Base-by-base conservation (phyloP, 768 basidiomycete genomes). In the Rhodocollybia butyracea region DNA sequence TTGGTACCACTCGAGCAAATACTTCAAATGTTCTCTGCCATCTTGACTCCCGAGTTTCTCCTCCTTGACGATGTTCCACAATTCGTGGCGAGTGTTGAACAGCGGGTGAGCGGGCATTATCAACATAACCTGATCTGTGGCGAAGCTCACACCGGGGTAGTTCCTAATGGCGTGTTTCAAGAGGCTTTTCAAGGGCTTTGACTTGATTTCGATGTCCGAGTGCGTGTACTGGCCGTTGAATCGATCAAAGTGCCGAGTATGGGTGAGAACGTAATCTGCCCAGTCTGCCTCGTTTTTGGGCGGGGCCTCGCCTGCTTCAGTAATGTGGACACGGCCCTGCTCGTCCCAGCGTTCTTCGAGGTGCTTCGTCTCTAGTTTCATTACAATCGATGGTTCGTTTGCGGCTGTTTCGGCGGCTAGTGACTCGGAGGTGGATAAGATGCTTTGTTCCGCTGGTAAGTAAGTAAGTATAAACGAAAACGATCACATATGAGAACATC, bases 401-500 rank as follows among this genome's bases (percentile, higher is more conserved):
- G n/a, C n/a, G n/a, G n/a, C n/a, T n/a, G n/a, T n/a, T n/a, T n/a
- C n/a, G n/a, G n/a, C n/a, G n/a, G n/a, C n/a, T n/a, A n/a, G n/a
- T n/a, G n/a, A n/a, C n/a, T n/a, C n/a, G n/a, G n/a, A n/a, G n/a
- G n/a, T n/a, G n/a, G n/a, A n/a, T n/a, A n/a, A n/a, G n/a, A n/a
- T n/a, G n/a, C n/a, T n/a, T n/a, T n/a, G n/a, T n/a, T n/a, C n/a
- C n/a, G n/a, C n/a, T n/a, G n/a, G n/a, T n/a, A n/a, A n/a, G n/a
- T n/a, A n/a, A n/a, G n/a, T n/a, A n/a, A n/a, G n/a, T n/a, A n/a
- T n/a, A n/a, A n/a, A n/a, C n/a, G n/a, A n/a, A 73, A 45, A 2
- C 65, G 60, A 30, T 65, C 65, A 12, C 73, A 58, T 2, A 68
- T 66, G 38, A 72, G 67, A 2, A 59, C 69, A 32, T 67, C 70